A percentile compares a stretch with the other conserved stretches of the same genome.
Evolutionary conservation across 108 stramenopile genomes (phyloP).

Genomic region (Skeletonema marinoi): DNA sequence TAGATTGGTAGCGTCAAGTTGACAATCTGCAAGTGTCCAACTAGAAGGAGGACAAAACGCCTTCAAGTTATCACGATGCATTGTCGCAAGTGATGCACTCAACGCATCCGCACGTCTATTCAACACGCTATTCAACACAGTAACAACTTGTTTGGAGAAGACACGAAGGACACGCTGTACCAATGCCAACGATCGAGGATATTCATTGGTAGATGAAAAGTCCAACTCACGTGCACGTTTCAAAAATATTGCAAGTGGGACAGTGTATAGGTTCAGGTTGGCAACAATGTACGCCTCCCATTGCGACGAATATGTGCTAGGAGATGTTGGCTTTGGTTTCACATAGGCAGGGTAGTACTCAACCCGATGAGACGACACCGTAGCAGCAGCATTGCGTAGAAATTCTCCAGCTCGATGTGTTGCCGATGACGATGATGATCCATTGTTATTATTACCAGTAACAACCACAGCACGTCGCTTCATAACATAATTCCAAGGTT

Average conservation of each 20-base stretch:
- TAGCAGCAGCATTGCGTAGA: constrained; percentile 41
- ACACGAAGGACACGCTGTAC: constrained; percentile 79
- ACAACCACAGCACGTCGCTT: constrained; percentile 20
- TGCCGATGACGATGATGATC: not conserved
- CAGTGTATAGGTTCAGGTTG: constrained; percentile 78
- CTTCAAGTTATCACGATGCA: constrained; percentile 62
- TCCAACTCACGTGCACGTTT: constrained; percentile 89
- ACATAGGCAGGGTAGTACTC: constrained; percentile 42
- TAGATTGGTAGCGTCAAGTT: constrained; percentile 70
- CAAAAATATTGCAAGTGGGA: constrained; percentile 87
- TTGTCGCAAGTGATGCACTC: constrained; percentile 41
- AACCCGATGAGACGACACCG: constrained; percentile 16
- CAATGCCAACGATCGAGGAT: constrained; percentile 51
- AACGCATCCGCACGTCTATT: constrained; percentile 30
- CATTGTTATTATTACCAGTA: not conserved
- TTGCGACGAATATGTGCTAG: constrained; percentile 55
- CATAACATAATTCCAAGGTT: constrained; percentile 79
- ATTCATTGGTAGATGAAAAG: constrained; percentile 67
- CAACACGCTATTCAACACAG: constrained; percentile 60
- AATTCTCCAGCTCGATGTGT: constrained; percentile 23
- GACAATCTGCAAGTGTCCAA: constrained; percentile 61
- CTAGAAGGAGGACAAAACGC: constrained; percentile 57
- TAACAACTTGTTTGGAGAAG: constrained; percentile 67
- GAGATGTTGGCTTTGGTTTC: constrained; percentile 55
- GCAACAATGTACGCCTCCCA: constrained; percentile 87